These are phyloP conservation scores for Komagataella ulmi DNA, from an alignment of 805 yeast genomes.

Conservation along the genomic window DNA sequence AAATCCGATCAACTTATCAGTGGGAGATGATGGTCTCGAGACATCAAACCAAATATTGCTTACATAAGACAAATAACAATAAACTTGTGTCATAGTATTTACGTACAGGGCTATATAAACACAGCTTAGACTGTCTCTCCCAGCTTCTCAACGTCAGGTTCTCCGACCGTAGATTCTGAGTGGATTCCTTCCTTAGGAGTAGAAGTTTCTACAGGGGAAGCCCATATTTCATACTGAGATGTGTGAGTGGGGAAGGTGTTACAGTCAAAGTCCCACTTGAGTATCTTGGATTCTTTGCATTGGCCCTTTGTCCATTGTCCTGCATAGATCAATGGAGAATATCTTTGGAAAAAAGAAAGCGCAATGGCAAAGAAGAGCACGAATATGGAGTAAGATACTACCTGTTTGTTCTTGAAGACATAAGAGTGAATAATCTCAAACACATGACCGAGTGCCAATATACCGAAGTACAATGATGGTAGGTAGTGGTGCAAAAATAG, in stretches of 20 bases:
- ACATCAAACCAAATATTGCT: neutral
- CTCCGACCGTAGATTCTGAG: neutral
- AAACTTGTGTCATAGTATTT: neutral
- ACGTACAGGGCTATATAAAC: neutral
- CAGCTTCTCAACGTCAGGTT: neutral
- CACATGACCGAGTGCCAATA: constrained; percentile 28
- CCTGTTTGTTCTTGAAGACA: constrained; percentile 22
- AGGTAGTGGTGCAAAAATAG: constrained; percentile 32
- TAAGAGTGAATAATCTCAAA: constrained; percentile 18
- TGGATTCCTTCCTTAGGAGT: neutral
- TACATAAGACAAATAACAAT: neutral
- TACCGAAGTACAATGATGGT: constrained; percentile 34
- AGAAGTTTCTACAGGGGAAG: neutral
- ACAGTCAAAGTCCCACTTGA: constrained; percentile 88
- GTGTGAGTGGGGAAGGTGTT: constrained; percentile 26
- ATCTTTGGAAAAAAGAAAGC: constrained; percentile 39
- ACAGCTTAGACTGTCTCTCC: neutral
- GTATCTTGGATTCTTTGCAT: constrained; percentile 50
- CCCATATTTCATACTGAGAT: neutral
- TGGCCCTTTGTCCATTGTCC: constrained; percentile 59
- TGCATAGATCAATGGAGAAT: constrained; percentile 70
- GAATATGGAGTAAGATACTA: constrained; percentile 29
- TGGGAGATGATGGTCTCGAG: neutral
- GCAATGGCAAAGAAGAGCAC: constrained; percentile 34
- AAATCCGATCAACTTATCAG: neutral